Evolutionary conservation across 169 alveolate genomes (phyloP).

Genomic region (Plasmodium knowlesi): DNA sequence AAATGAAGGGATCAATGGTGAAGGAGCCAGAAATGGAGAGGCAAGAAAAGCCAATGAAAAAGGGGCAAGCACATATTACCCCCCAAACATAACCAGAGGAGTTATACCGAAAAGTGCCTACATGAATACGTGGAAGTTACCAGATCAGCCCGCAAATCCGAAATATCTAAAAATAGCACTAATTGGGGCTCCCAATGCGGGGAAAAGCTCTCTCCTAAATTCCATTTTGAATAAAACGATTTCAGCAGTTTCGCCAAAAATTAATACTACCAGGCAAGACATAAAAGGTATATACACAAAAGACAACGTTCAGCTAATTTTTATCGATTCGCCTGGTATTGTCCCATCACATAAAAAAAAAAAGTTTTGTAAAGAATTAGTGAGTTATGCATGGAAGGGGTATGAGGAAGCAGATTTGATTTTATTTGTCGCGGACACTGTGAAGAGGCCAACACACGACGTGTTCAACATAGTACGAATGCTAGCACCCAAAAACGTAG

Average conservation of each 20-base stretch:
- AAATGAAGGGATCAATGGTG: not conserved
- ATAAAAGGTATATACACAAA: constrained; percentile 82
- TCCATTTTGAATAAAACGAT: constrained; percentile 83
- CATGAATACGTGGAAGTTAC: constrained; percentile 79
- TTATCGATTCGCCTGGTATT: constrained; percentile 90
- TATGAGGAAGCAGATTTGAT: constrained; percentile 89
- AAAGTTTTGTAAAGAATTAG: constrained; percentile 85
- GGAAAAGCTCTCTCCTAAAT: constrained; percentile 88
- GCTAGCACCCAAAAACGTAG: constrained; percentile 80
- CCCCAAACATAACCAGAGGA: constrained; percentile 74
- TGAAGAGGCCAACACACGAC: constrained; percentile 87
- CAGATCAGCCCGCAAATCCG: constrained; percentile 81
- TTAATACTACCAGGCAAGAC: constrained; percentile 88
- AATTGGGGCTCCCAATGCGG: constrained; percentile 91
- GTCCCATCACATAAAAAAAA: constrained; percentile 87
- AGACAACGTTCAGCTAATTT: constrained; percentile 85
- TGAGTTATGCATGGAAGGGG: constrained; percentile 90
- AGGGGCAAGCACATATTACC: constrained; percentile 45
- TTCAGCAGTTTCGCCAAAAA: constrained; percentile 91
- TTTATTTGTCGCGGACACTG: constrained; percentile 86
- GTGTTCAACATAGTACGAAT: constrained; percentile 81
- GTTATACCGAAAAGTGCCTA: constrained; percentile 74
- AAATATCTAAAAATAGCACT: constrained; percentile 81
- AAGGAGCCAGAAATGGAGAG: constrained; percentile 2
- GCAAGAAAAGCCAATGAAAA: constrained; percentile 20